phyloP scores from a whole-genome alignment of 1,139 yeast genomes.

The Suhomyces coccinellae region DNA sequence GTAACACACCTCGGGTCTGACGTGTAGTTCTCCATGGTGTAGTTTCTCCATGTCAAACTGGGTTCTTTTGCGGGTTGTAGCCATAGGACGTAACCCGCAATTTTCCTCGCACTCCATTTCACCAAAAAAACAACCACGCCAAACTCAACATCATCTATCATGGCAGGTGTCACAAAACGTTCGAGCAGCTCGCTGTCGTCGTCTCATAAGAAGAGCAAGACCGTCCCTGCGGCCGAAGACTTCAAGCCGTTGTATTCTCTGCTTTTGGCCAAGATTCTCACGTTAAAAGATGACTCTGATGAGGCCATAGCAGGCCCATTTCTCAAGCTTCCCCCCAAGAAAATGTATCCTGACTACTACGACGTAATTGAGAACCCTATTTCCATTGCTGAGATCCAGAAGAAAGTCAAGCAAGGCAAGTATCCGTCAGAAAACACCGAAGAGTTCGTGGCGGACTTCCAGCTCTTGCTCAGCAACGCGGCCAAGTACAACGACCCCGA shows the following conservation, averaged over 20 bases:
- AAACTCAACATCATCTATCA: constrained; percentile 2
- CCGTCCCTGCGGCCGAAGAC: constrained; percentile 22
- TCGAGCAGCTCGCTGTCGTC: constrained; percentile 9
- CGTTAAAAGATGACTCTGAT: constrained; percentile 34
- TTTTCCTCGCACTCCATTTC: background rate
- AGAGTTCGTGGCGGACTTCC: constrained; percentile 57
- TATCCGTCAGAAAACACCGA: constrained; percentile 29
- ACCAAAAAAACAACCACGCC: constrained; percentile 1
- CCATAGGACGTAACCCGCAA: background rate
- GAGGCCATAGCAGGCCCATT: constrained; percentile 53
- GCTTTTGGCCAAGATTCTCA: constrained; percentile 27
- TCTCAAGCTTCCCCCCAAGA: constrained; percentile 68
- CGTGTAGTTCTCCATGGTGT: constrained; percentile 4
- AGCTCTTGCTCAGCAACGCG: constrained; percentile 60
- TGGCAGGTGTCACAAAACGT: constrained; percentile 16
- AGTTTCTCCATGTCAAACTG: background rate
- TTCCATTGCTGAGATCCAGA: constrained; percentile 63
- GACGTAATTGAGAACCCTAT: constrained; percentile 64
- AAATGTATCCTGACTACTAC: constrained; percentile 81
- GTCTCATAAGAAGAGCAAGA: constrained; percentile 18
- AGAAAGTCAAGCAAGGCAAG: constrained; percentile 38
- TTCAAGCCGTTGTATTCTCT: constrained; percentile 28
- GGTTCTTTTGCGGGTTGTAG: background rate
- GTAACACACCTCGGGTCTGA: constrained; percentile 32
- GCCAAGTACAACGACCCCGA: constrained; percentile 59